These are phyloP conservation scores for Blumeria hordei DNA, from an alignment of 2,329 filamentous ascomycete genomes.

Conservation along the genomic window DNA sequence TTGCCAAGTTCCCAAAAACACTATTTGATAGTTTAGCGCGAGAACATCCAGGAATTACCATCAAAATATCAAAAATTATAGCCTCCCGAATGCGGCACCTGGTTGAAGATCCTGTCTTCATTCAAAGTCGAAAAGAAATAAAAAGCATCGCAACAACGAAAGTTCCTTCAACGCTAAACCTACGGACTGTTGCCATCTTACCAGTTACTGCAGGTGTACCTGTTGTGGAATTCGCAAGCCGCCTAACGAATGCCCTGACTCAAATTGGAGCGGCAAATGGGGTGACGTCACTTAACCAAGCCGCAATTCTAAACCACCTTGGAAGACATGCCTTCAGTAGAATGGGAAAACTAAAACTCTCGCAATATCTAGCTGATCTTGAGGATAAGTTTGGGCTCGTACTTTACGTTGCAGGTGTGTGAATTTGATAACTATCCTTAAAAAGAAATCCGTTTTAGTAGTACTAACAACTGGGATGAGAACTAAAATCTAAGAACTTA, in stretches of 20 bases:
- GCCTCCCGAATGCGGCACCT: constrained; percentile 80
- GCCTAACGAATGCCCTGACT: constrained; percentile 62
- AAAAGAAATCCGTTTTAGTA: no score
- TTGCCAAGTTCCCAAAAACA: constrained; percentile 87
- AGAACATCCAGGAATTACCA: constrained; percentile 93
- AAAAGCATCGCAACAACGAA: constrained; percentile 35
- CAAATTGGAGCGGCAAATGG: constrained; percentile 81
- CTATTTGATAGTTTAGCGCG: constrained; percentile 94
- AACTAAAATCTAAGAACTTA: no score
- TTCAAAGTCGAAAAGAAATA: constrained; percentile 37
- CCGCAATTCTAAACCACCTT: constrained; percentile 79
- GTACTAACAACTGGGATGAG: no score
- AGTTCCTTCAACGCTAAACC: constrained; percentile 67
- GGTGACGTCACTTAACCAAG: constrained; percentile 78
- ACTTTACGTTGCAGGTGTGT: constrained; percentile 63
- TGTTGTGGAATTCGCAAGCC: constrained; percentile 82
- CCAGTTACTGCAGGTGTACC: constrained; percentile 81
- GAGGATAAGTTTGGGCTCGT: constrained; percentile 95
- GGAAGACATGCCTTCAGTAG: constrained; percentile 90
- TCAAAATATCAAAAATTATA: constrained; percentile 97
- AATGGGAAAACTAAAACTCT: constrained; percentile 89
- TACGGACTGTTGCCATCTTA: constrained; percentile 77
- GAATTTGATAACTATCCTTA: constrained; percentile 1
- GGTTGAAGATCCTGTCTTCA: constrained; percentile 54
- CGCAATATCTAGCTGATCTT: constrained; percentile 85